Base-by-base conservation (phyloP, 164 flowering plant species). In the Nelumbo lutea region DNA sequence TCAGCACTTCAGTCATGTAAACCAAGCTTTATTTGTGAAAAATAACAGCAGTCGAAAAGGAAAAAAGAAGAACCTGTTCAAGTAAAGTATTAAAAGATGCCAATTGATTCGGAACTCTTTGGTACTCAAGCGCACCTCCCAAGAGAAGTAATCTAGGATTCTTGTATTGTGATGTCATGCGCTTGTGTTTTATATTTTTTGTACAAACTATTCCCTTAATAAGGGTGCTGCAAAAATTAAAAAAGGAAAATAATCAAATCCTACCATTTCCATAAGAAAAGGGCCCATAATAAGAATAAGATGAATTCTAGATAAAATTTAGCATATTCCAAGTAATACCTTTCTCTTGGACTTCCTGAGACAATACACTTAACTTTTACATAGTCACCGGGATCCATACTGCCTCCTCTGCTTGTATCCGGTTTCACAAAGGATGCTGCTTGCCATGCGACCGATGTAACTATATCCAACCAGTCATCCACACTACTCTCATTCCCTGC, bases 81-180 rank as follows among this genome's bases (percentile, higher is more conserved):
- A 93, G 86, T 70, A 96, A 84, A 41, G 90, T 87, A 70, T 91
- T 79, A 66, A 96, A 81, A 72, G 99, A 96, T 50, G 96, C 87
- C 70, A 96, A 74, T 81, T 88, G 93, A 78, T 90, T 86, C 15
- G 89, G 75, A 79, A 84, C 79, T 81, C 83, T 83, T 70, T 93
- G 93, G 82, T 88, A 96, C 79, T 96, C 98, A 4, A 96, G 88
- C 44, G 98, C 83, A 79, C 99, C 99, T 14, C 89, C 98, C 83
- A 96, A 75, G 74, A 96, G 84, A 71, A 96, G 89, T 65, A 96
- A 75, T 65, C 82, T 84, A 41, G 99, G 87, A 67, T 83, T 93
- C 77, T 78, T 90, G 91, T 86, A 96, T 65, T 96, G 96, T 66
- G 98, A 85, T 65, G 87, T 87, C 99, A 96, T 96, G 63, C 99